phyloP scores from a whole-genome alignment of 2,329 filamentous ascomycete genomes.

The Paraphaeosphaeria sporulosa region DNA sequence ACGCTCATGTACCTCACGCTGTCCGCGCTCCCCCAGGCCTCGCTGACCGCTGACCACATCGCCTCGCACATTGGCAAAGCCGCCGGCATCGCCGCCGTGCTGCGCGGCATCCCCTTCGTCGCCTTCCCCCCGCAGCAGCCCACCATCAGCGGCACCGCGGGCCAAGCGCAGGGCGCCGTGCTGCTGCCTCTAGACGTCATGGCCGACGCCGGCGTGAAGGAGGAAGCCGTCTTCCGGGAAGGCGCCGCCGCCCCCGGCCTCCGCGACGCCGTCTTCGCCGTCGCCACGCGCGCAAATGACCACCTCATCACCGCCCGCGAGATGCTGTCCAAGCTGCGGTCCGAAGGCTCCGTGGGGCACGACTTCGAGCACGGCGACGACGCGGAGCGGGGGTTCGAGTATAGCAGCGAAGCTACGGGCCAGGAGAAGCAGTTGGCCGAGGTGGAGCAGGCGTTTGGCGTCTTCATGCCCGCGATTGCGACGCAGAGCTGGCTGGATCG shows the following conservation, averaged over 20 bases:
- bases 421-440: conserved; percentile 57
- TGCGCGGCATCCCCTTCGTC: conserved; percentile 89
- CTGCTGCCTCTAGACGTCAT: conserved; percentile 89
- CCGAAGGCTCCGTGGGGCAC: conserved; percentile 78
- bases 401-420: conserved; percentile 43
- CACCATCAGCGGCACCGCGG: conserved; percentile 40
- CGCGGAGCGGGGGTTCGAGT: conserved; percentile 66
- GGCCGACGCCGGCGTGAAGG: conserved; percentile 79
- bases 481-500: conserved; percentile 80
- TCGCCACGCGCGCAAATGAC: conserved; percentile 93
- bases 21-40: conserved; percentile 78
- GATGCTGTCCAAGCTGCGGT: conserved; percentile 83
- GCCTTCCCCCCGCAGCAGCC: conserved; percentile 74
- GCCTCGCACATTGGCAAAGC: conserved; percentile 96
- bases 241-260: conserved; percentile 82
- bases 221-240: conserved; percentile 87
- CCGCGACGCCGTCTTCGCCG: conserved; percentile 87
- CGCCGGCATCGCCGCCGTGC: conserved; percentile 81
- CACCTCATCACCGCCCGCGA: conserved; percentile 93
- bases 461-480: conserved; percentile 80
- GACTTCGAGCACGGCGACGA: conserved; percentile 89
- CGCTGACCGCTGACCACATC: conserved; percentile 87
- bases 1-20: conserved; percentile 89
- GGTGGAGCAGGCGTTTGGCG: conserved; percentile 74
- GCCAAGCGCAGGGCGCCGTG: conserved; percentile 68